Evolutionary conservation across 305 asterid species (phyloP).

Genomic region (Ajuga reptans): DNA sequence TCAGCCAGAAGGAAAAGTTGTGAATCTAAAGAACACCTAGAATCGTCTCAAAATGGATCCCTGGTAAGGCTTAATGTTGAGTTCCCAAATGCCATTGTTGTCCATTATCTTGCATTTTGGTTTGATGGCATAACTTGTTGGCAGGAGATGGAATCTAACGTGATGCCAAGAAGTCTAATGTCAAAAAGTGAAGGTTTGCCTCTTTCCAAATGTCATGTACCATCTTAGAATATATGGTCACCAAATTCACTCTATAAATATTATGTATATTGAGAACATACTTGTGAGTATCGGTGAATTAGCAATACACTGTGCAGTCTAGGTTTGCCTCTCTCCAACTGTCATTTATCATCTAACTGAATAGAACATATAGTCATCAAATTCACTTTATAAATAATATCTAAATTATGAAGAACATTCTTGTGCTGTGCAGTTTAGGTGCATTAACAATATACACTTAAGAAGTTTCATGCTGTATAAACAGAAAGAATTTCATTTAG

Average conservation of each 20-base stretch:
- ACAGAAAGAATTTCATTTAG: neutral
- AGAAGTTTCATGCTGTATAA: neutral
- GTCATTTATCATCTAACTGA: neutral
- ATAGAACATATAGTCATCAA: neutral
- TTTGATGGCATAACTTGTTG: slow-evolving; percentile 11
- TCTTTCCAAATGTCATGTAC: neutral
- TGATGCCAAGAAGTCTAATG: neutral
- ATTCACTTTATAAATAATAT: neutral
- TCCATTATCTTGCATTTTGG: neutral
- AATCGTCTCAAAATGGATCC: slow-evolving; percentile 12
- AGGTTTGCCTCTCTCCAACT: slow-evolving; percentile 22
- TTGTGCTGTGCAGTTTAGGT: neutral
- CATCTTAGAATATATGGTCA: neutral
- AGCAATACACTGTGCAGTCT: neutral
- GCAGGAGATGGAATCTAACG: slow-evolving; percentile 26
- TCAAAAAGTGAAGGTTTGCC: slow-evolving; percentile 27
- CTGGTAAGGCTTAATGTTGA: slow-evolving; percentile 24
- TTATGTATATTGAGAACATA: neutral
- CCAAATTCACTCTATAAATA: neutral
- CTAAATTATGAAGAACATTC: neutral
- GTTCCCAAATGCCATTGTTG: slow-evolving; percentile 10
- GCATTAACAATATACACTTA: neutral
- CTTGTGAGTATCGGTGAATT: neutral
- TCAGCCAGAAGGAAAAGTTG: neutral
- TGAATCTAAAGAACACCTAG: neutral